These are phyloP conservation scores for Lumnitzera racemosa DNA, from an alignment of 345 rosid genomes.

Conservation along the genomic window DNA sequence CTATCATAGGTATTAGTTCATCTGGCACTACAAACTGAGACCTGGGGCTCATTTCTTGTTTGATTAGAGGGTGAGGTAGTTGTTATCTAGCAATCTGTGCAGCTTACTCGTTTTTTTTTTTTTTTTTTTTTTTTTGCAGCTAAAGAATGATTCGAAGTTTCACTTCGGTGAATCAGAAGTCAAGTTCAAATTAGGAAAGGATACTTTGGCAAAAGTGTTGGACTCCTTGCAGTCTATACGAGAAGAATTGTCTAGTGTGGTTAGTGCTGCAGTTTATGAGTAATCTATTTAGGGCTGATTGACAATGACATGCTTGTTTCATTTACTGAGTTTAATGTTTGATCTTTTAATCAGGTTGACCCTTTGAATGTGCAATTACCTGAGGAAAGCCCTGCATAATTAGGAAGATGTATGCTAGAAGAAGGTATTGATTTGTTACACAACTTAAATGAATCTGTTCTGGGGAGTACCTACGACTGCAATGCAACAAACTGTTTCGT, in stretches of 20 bases:
- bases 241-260: slow-evolving; percentile 39
- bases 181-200: slow-evolving; percentile 39
- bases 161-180: slow-evolving; percentile 32
- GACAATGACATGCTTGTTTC: background rate
- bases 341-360: slow-evolving; percentile 3
- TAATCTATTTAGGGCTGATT: background rate
- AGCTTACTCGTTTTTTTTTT: background rate
- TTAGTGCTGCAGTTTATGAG: slow-evolving; percentile 15
- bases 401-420: background rate
- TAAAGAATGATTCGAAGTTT: slow-evolving; percentile 38
- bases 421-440: background rate
- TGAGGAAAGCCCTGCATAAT: background rate
- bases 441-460: no score
- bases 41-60: background rate
- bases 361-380: background rate
- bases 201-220: slow-evolving; percentile 32
- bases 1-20: background rate
- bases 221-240: slow-evolving; percentile 35
- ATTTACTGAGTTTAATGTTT: background rate
- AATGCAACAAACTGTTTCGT: no score
- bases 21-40: no score
- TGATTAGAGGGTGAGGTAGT: background rate
- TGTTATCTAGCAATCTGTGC: background rate
- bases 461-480: no score
- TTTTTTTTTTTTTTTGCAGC: slow-evolving; percentile 18